Evolutionary conservation across 2,329 filamentous ascomycete species (phyloP).

Genomic region (Beauveria caledonica): DNA sequence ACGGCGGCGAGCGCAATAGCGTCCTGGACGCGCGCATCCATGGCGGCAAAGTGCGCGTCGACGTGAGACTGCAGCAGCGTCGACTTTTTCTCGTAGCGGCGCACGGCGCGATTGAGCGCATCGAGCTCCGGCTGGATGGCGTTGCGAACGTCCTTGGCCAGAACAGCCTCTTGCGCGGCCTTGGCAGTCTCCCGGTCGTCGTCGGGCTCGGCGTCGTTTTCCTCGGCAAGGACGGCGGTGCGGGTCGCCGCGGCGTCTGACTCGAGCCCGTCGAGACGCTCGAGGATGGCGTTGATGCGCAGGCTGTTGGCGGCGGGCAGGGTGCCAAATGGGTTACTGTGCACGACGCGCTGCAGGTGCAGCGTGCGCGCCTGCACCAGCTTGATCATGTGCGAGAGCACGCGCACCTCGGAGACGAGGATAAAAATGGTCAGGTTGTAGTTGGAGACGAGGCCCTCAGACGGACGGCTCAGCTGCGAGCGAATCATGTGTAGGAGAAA

Average conservation of each 20-base stretch:
- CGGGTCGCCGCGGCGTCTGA: constrained; percentile 26
- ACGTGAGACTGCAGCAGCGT: constrained; percentile 67
- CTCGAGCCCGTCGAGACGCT: constrained; percentile 64
- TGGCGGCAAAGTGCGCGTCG: constrained; percentile 62
- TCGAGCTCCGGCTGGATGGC: constrained; percentile 75
- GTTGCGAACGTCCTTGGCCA: constrained; percentile 52
- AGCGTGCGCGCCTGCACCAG: constrained; percentile 72
- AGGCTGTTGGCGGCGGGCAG: constrained; percentile 23
- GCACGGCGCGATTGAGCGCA: constrained; percentile 77
- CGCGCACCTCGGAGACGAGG: constrained; percentile 76
- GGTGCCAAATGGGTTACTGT: constrained; percentile 36
- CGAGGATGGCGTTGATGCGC: constrained; percentile 49
- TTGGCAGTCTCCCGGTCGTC: constrained; percentile 24
- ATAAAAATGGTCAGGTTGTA: constrained; percentile 91
- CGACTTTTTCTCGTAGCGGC: constrained; percentile 85
- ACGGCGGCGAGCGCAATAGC: constrained; percentile 74
- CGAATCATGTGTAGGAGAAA: constrained; percentile 78
- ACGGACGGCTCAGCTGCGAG: constrained; percentile 69
- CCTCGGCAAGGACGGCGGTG: constrained; percentile 16
- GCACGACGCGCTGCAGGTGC: constrained; percentile 68
- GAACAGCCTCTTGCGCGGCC: constrained; percentile 32
- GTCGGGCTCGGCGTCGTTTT: constrained; percentile 16
- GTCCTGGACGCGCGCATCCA: constrained; percentile 67
- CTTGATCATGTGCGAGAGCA: constrained; percentile 71
- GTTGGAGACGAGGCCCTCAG: constrained; percentile 81